Evolutionary conservation across 257 asterid species (phyloP), one percentile per base, ranked within the genome.

Genomic region (Galeopsis tetrahit): DNA sequence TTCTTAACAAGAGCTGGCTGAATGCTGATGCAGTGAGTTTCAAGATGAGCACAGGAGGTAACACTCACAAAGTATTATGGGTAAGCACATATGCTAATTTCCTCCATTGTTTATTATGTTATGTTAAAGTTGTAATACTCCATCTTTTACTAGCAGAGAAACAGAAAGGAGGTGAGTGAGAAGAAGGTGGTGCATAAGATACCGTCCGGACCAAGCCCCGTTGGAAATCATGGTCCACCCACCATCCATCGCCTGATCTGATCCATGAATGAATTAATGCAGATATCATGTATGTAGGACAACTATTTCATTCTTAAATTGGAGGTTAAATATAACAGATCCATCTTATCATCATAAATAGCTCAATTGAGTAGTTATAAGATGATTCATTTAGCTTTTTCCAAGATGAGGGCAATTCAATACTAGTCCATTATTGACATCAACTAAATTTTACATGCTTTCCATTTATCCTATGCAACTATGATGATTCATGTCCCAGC

Each of bases 181-280:
- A 75, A 69, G 81, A 82, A 79, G 76, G 39, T 68, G 76, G 39
- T 68, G 43, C 81, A 60, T 5, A 89, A 85, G 71, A 61, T 82
- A 49, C 97, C 91, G 60, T 86, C 96, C 4, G 91, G 90, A 59
- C 92, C 93, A 13, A 87, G 85, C 73, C 92, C 96, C 2, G 73
- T 66, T 61, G 93, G 90, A 75, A 86, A 90, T 77, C 86, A 80
- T 48, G 86, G 61, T 31, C 88, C 89, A 62, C 93, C 88, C 89
- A 62, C 93, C 97, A 73, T 68, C 86, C 44, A 86, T 66, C 70
- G 67, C 70, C 58, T 82, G 79, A 21, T 21, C 28, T 21, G 28
- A 21, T 21, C 28, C 28, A 21, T 21, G 28, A 21, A 79, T 74
- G 38, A 56, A 69, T 38, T 38, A 38, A 53, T 51, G 76, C 73